Conservation (phyloP, 805 yeast genomes). For the Saccharomycopsis selenospora region DNA sequence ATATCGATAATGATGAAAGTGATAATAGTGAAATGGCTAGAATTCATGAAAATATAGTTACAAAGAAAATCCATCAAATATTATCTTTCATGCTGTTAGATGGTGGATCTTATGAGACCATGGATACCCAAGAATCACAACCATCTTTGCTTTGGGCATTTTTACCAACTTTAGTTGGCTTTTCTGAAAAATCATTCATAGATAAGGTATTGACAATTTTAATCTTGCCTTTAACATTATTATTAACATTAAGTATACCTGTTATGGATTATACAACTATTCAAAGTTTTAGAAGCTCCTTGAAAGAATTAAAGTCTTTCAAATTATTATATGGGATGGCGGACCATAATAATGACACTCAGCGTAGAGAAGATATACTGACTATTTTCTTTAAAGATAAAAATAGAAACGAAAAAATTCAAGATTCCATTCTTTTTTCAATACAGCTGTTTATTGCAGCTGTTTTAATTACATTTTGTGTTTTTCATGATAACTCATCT, state of each 20-base stretch:
- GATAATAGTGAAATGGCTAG: background rate
- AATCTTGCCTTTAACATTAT: conserved; percentile 25
- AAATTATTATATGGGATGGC: conserved; percentile 1
- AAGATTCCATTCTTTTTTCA: background rate
- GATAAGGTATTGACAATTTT: conserved; percentile 20
- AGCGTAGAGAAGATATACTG: background rate
- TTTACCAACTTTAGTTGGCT: conserved; percentile 22
- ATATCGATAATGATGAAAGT: background rate
- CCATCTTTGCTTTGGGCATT: conserved; percentile 4
- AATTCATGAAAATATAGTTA: background rate
- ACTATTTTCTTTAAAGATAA: background rate
- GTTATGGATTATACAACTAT: conserved; percentile 27
- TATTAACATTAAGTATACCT: conserved; percentile 31
- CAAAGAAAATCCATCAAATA: background rate
- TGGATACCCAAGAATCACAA: background rate
- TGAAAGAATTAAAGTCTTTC: conserved; percentile 7
- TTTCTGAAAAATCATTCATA: conserved; percentile 17
- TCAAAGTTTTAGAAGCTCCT: conserved; percentile 7
- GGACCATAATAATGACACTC: background rate
- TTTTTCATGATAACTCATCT: background rate
- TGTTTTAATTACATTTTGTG: background rate
- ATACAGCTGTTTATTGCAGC: background rate
- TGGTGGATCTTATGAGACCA: background rate
- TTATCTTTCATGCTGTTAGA: background rate
- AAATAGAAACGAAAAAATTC: background rate